Conservation (phyloP, 305 asterid genomes). For the Fraxinus baroniana region DNA sequence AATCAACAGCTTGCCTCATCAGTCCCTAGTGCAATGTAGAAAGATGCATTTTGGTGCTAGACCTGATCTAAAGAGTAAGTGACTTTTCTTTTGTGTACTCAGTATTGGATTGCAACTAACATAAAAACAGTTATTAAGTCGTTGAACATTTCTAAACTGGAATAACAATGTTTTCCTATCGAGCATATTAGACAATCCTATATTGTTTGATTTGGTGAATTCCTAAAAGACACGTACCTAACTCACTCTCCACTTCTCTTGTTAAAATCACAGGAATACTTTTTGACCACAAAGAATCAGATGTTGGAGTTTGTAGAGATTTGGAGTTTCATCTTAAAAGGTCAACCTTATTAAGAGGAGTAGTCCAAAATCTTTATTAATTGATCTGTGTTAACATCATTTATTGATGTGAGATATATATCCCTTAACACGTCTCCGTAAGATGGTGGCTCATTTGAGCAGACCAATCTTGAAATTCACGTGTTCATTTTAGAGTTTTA, state of each 20-base stretch:
- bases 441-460: no score
- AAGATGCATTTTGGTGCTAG: slow-evolving; percentile 47
- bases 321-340: no score
- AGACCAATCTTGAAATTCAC: no score
- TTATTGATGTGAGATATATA: no score
- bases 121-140: no score
- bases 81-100: not conserved
- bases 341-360: no score
- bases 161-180: not conserved
- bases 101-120: no score
- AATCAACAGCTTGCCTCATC: slow-evolving; percentile 24
- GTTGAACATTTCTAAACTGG: no score
- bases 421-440: no score
- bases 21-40: slow-evolving; percentile 48
- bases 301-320: slow-evolving; percentile 6
- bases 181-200: not conserved
- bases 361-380: no score
- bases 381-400: no score
- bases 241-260: not conserved
- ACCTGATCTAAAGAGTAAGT: slow-evolving; percentile 63
- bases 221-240: not conserved
- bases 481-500: no score
- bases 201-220: not conserved
- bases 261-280: slow-evolving; percentile 39
- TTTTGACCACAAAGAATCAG: slow-evolving; percentile 33